phyloP scores from a whole-genome alignment of 768 basidiomycete species.

The Gloeostereum incarnatum region DNA sequence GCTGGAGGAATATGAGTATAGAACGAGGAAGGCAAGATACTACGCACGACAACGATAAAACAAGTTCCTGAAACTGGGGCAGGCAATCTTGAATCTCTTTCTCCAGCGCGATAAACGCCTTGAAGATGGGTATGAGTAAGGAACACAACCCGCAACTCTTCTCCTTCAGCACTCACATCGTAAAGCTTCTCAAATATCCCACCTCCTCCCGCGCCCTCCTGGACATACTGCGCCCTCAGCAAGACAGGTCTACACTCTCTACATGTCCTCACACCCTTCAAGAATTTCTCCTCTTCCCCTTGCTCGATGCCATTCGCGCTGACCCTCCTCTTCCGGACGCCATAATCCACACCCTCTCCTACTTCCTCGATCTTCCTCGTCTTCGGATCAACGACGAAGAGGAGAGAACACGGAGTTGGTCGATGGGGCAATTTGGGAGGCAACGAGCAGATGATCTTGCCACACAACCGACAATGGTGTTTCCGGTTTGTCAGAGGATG shows the following conservation, averaged over 20 bases:
- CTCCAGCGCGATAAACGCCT: constrained; percentile 71
- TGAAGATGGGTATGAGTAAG: constrained; percentile 3
- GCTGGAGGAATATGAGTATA: constrained; percentile 2
- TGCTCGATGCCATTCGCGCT: constrained; percentile 26
- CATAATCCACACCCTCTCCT: constrained; percentile 73
- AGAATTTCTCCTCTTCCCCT: constrained; percentile 73
- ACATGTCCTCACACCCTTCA: constrained; percentile 86
- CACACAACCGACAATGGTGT: constrained; percentile 94
- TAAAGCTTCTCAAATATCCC: constrained; percentile 64
- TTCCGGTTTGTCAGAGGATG: constrained; percentile 88
- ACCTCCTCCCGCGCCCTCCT: constrained; percentile 50
- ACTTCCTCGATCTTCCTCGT: constrained; percentile 80
- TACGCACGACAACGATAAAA: constrained; percentile 70
- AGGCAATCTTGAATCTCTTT: constrained; percentile 84
- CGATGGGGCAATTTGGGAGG: constrained; percentile 69
- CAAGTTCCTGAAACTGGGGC: constrained; percentile 82
- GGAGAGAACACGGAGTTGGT: constrained; percentile 58
- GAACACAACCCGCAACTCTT: not conserved
- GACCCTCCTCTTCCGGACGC: constrained; percentile 47
- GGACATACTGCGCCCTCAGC: constrained; percentile 73
- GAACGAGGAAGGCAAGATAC: constrained; percentile 8
- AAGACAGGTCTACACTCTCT: constrained; percentile 73
- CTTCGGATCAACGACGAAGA: constrained; percentile 80
- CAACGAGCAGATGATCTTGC: constrained; percentile 83
- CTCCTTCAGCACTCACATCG: constrained; percentile 34